These are phyloP conservation scores for Jasminum sambac DNA, from an alignment of 257 asterid species.

Conservation along the genomic window DNA sequence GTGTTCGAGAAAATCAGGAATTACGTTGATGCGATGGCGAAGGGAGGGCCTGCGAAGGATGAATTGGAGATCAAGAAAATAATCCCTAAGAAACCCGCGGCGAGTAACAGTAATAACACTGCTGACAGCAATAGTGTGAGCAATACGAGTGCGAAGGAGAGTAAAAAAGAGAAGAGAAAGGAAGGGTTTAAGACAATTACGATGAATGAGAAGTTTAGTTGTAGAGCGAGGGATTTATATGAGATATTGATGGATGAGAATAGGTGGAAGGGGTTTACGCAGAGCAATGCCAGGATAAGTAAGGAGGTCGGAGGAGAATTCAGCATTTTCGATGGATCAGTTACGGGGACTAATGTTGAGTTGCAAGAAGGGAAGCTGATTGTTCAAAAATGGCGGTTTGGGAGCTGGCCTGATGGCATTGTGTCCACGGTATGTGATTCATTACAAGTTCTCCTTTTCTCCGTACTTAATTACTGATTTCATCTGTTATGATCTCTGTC, in stretches of 20 bases:
- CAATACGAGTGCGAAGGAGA: conserved; percentile 33
- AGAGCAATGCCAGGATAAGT: conserved; percentile 87
- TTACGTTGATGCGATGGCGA: conserved; percentile 66
- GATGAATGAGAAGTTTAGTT: conserved; percentile 83
- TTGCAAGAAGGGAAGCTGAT: conserved; percentile 77
- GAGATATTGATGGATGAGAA: conserved; percentile 96
- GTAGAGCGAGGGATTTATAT: conserved; percentile 73
- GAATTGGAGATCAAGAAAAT: conserved; percentile 75
- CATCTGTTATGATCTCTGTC: background rate
- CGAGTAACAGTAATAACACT: background rate
- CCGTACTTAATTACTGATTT: background rate
- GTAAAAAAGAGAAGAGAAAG: conserved; percentile 54
- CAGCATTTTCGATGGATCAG: conserved; percentile 83
- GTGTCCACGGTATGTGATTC: conserved; percentile 55
- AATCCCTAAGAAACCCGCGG: conserved; percentile 34
- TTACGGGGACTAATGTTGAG: conserved; percentile 76
- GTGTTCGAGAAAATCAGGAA: conserved; percentile 73
- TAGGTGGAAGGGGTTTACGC: conserved; percentile 95
- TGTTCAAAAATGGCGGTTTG: conserved; percentile 92
- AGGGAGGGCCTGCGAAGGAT: conserved; percentile 88
- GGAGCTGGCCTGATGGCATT: conserved; percentile 91
- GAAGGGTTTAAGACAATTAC: conserved; percentile 92
- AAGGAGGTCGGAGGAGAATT: conserved; percentile 88
- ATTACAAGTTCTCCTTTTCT: background rate
- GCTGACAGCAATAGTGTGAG: conserved; percentile 1